A percentile compares a stretch with the other conserved stretches of the same genome.
These are phyloP conservation scores for Xylariaceae sp. DNA, from an alignment of 2,329 filamentous ascomycete genomes.

Conservation along the genomic window DNA sequence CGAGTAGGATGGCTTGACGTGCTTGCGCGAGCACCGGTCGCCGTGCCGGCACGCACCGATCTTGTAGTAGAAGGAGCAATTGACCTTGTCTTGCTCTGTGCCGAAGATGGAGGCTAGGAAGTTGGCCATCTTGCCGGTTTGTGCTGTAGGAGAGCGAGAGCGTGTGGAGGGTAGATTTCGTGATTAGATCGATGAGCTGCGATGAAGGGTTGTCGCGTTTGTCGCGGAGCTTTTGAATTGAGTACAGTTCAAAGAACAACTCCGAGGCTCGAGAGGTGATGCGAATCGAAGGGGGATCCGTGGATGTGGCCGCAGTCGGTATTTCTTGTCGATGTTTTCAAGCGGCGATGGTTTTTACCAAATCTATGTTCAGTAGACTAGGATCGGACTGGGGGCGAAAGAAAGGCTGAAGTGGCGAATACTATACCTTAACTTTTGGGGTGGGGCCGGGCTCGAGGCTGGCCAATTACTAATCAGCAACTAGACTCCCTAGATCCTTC, in stretches of 20 bases:
- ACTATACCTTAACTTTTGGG: not conserved
- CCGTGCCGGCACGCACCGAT: slow-evolving; percentile 98
- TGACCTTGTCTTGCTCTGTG: slow-evolving; percentile 99
- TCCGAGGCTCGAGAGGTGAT: no score
- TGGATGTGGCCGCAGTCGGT: no score
- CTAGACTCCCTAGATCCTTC: slow-evolving; percentile 16
- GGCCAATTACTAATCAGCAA: slow-evolving; percentile 2
- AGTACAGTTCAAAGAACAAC: no score
- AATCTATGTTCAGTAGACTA: no score
- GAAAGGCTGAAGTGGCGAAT: slow-evolving; percentile 24
- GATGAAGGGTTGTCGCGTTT: no score
- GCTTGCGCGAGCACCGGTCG: slow-evolving; percentile 96
- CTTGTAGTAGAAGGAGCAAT: slow-evolving; percentile 99
- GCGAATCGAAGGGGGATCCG: no score
- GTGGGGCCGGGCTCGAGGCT: not conserved
- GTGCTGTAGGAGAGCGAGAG: not conserved
- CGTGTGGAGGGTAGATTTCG: no score
- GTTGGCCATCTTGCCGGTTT: slow-evolving; percentile 75
- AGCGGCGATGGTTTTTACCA: no score
- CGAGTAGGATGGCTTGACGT: slow-evolving; percentile 98
- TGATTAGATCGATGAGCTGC: no score
- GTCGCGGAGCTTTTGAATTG: no score
- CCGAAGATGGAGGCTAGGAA: slow-evolving; percentile 99
- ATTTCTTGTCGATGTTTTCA: no score
- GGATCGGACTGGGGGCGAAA: slow-evolving; percentile 3